Conservation (phyloP, 352 stramenopile species). For the Phytopythium sindhum region DNA sequence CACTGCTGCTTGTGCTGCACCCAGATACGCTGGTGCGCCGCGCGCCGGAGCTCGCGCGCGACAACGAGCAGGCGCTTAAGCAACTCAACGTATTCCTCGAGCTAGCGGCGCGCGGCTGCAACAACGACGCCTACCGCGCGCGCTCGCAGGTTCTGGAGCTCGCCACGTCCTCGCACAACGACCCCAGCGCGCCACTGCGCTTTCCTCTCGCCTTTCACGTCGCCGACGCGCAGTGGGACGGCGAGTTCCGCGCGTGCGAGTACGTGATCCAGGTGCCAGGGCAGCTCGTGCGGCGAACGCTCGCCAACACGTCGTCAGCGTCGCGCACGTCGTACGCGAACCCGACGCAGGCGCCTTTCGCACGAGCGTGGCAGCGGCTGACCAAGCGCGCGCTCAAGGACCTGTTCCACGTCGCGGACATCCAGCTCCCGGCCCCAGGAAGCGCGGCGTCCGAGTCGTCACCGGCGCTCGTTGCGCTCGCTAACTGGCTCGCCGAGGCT, state of each 20-base stretch:
- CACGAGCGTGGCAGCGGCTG: slow-evolving; percentile 60
- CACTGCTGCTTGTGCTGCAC: slow-evolving; percentile 66
- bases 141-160: slow-evolving; percentile 50
- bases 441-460: slow-evolving; percentile 9
- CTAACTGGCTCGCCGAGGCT: slow-evolving; percentile 49
- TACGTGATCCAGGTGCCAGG: slow-evolving; percentile 55
- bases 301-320: slow-evolving; percentile 26
- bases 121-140: slow-evolving; percentile 59
- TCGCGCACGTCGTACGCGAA: slow-evolving; percentile 11
- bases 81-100: slow-evolving; percentile 76
- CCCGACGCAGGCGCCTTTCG: slow-evolving; percentile 40
- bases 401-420: slow-evolving; percentile 53
- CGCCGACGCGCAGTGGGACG: slow-evolving; percentile 1
- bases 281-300: slow-evolving; percentile 48
- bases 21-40: slow-evolving; percentile 61
- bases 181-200: slow-evolving; percentile 27
- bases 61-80: slow-evolving; percentile 76
- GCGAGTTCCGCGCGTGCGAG: slow-evolving; percentile 19
- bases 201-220: slow-evolving; percentile 65
- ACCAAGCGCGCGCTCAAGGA: slow-evolving; percentile 60
- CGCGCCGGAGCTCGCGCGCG: slow-evolving; percentile 29
- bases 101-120: slow-evolving; percentile 57
- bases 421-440: slow-evolving; percentile 27
- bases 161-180: slow-evolving; percentile 11
- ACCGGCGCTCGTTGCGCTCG: slow-evolving; percentile 30